Conservation (phyloP, 441 rosid genomes). For the Pelargonium fulgidum region DNA sequence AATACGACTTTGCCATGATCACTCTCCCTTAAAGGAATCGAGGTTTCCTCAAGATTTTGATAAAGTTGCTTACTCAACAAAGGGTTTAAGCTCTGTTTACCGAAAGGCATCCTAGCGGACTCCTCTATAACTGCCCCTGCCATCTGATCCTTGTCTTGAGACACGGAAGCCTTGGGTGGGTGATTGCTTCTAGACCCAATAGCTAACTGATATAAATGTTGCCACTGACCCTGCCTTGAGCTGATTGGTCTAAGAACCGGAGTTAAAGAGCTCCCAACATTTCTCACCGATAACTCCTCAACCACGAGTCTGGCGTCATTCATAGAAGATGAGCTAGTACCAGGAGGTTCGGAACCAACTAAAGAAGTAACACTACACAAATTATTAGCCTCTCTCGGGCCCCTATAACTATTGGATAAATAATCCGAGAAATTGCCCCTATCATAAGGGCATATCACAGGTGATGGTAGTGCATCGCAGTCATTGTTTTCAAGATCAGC, state of each 20-base stretch:
- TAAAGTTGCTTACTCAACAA: constrained; percentile 27
- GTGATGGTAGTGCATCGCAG: constrained; percentile 31
- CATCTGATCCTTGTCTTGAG: constrained; percentile 34
- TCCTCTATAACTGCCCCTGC: constrained; percentile 29
- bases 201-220: constrained; percentile 25
- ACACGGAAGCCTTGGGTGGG: constrained; percentile 30
- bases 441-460: constrained; percentile 21
- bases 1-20: constrained; percentile 23
- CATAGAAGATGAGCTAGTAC: constrained; percentile 19
- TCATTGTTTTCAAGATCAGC: constrained; percentile 29
- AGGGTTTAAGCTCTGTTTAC: constrained; percentile 25
- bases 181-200: constrained; percentile 24
- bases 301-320: constrained; percentile 30
- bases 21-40: constrained; percentile 33
- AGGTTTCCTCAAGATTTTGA: constrained; percentile 27
- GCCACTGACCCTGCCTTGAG: constrained; percentile 30
- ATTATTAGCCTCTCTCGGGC: constrained; percentile 18
- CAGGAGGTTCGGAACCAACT: constrained; percentile 25
- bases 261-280: constrained; percentile 27
- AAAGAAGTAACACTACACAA: constrained; percentile 23
- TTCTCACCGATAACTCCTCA: constrained; percentile 39
- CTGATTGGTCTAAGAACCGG: constrained; percentile 24
- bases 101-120: constrained; percentile 32
- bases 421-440: constrained; percentile 33
- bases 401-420: constrained; percentile 25